phyloP scores from a whole-genome alignment of 257 asterid genomes.

The Ehretia macrophylla region DNA sequence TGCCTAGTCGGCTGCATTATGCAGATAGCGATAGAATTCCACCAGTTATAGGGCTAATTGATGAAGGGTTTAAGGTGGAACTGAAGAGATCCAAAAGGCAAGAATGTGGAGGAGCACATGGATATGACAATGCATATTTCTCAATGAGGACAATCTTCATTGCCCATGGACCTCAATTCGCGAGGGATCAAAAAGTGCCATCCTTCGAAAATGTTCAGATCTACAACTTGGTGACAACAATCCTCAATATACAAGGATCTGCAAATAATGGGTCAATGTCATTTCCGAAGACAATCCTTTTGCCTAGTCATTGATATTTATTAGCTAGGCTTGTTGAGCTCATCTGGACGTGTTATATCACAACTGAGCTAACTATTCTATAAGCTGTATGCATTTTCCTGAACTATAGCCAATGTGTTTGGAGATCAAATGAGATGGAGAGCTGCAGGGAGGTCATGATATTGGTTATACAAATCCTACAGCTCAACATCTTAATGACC shows the following conservation, averaged over 20 bases:
- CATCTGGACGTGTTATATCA: background rate
- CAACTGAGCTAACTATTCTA: background rate
- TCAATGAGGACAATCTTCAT: constrained; percentile 73
- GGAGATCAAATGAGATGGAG: background rate
- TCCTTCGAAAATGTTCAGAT: constrained; percentile 74
- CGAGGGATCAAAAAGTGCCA: constrained; percentile 47
- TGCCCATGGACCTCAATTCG: constrained; percentile 73
- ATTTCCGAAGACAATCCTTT: constrained; percentile 44
- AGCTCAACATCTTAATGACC: background rate
- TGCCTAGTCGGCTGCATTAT: constrained; percentile 63
- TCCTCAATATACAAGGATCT: constrained; percentile 56
- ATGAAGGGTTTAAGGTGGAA: constrained; percentile 62
- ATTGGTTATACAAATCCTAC: no score
- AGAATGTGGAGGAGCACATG: constrained; percentile 86
- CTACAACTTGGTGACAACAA: constrained; percentile 55
- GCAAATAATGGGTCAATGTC: constrained; percentile 54
- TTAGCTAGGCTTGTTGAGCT: background rate
- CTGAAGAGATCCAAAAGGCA: constrained; percentile 32
- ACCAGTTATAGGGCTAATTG: constrained; percentile 54
- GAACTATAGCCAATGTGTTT: background rate
- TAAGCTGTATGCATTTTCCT: background rate
- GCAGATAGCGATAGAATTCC: constrained; percentile 51
- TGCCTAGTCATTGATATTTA: constrained; percentile 34
- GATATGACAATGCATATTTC: constrained; percentile 63
- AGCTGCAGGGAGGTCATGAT: no score